Percentiles rank a stretch among this genome's conserved stretches.
Conservation (phyloP, 257 asterid genomes). For the Solanum bulbocastanum region DNA sequence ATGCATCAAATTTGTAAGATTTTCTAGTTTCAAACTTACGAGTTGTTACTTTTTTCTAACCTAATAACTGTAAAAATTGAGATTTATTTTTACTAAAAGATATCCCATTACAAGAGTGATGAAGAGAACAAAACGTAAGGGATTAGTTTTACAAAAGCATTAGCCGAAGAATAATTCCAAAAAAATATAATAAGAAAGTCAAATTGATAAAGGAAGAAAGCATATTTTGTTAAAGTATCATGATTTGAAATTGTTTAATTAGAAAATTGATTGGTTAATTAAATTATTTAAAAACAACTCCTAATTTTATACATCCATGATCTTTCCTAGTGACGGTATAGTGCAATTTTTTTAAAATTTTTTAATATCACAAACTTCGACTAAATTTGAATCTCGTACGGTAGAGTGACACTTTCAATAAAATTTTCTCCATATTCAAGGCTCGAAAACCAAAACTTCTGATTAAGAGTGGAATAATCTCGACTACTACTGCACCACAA, state of each 20-base stretch:
- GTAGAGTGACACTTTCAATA: no score
- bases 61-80: neutral
- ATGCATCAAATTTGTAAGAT: neutral
- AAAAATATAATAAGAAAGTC: neutral
- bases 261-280: neutral
- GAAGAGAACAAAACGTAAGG: neutral
- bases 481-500: neutral
- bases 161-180: neutral
- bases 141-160: neutral
- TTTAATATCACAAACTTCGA: no score
- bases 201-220: neutral
- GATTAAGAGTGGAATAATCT: no score
- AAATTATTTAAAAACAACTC: neutral
- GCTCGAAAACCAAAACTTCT: no score
- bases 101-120: neutral
- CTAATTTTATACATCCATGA: neutral
- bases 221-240: neutral
- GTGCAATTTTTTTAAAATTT: no score
- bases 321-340: neutral
- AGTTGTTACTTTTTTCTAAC: neutral
- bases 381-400: fast-evolving
- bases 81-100: neutral
- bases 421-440: no score
- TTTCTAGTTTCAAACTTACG: neutral
- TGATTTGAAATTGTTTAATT: neutral